Conservation (phyloP, 805 yeast species). For the Teunomyces pallodes region DNA sequence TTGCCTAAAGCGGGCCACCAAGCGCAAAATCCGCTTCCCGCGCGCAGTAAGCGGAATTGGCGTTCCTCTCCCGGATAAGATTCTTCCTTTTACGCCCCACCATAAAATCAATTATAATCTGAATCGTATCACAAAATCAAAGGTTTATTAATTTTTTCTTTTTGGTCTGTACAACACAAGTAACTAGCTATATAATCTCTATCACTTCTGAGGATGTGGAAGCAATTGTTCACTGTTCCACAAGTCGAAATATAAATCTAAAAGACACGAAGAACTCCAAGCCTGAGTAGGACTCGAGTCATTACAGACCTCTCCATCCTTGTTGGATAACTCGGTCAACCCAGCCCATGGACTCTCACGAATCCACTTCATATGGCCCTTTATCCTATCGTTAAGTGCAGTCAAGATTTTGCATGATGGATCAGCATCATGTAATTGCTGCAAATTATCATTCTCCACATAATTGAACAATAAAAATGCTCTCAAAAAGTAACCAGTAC, state of each 20-base stretch:
- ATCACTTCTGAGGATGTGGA: background rate
- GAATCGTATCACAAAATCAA: background rate
- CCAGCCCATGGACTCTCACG: constrained; percentile 88
- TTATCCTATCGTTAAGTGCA: constrained; percentile 57
- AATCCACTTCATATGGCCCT: constrained; percentile 68
- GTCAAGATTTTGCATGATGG: constrained; percentile 56
- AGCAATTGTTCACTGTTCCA: constrained; percentile 22
- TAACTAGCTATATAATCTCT: background rate
- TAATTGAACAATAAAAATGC: constrained; percentile 63
- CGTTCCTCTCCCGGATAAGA: background rate
- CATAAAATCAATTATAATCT: too few relatives aligned
- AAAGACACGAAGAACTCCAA: constrained; percentile 86
- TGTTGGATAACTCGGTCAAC: constrained; percentile 85
- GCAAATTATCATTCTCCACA: constrained; percentile 27
- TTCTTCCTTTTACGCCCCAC: too few relatives aligned
- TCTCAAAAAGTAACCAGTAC: constrained; percentile 79
- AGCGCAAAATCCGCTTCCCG: background rate
- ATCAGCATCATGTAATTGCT: constrained; percentile 15
- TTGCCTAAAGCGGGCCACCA: background rate
- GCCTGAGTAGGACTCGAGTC: constrained; percentile 97
- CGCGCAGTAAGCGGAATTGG: background rate
- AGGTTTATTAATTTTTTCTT: background rate
- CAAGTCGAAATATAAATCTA: constrained; percentile 74
- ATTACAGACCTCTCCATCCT: constrained; percentile 73
- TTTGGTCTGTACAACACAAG: background rate